Conservation (phyloP, 2,329 filamentous ascomycete species). For the Sporothrix protearum region DNA sequence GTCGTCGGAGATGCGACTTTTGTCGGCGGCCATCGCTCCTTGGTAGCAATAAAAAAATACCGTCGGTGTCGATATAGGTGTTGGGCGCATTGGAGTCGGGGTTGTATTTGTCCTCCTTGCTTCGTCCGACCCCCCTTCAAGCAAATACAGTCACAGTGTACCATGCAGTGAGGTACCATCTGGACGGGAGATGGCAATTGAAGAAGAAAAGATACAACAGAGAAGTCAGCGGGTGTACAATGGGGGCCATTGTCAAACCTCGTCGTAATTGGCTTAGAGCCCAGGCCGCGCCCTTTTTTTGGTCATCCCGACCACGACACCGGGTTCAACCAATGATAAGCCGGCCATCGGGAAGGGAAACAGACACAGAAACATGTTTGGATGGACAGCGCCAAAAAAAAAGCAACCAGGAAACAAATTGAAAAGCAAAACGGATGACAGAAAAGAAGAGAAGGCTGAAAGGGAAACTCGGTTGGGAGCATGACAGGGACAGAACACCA, state of each 20-base stretch:
- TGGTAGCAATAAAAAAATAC: neutral
- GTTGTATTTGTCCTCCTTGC: neutral
- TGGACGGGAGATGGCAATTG: neutral
- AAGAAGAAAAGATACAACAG: neutral
- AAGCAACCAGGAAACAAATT: neutral
- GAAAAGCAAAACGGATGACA: neutral
- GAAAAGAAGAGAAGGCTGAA: neutral
- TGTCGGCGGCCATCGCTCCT: neutral
- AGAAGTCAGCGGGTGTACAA: neutral
- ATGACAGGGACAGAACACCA: neutral
- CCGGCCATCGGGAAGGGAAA: neutral
- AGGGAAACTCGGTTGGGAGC: neutral
- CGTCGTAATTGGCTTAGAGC: conserved; percentile 5
- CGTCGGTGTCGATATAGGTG: neutral
- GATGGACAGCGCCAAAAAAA: neutral
- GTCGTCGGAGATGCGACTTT: neutral
- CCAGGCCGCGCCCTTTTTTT: neutral
- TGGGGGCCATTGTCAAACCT: neutral
- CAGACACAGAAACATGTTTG: neutral
- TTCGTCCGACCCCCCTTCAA: neutral
- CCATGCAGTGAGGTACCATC: neutral
- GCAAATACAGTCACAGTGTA: neutral
- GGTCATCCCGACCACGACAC: neutral
- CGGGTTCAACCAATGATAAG: conserved; percentile 3
- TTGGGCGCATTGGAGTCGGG: neutral